phyloP scores from a whole-genome alignment of 2,329 filamentous ascomycete genomes.

The Aurifilum marmelostoma region DNA sequence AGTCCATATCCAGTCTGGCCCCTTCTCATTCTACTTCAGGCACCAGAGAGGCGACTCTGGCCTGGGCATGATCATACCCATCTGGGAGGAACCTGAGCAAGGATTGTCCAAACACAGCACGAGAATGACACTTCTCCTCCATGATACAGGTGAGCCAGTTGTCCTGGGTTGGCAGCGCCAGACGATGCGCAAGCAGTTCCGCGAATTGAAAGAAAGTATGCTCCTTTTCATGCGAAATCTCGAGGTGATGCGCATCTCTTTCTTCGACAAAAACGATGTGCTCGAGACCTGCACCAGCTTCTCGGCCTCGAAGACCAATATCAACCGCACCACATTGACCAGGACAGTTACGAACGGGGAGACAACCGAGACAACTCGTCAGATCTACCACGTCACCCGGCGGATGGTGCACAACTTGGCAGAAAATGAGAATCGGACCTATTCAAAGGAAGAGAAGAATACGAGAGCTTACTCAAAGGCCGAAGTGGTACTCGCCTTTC shows the following conservation, averaged over 20 bases:
- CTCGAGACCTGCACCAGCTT: conserved; percentile 24
- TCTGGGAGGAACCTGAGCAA: conserved; percentile 20
- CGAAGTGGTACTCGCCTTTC: conserved; percentile 51
- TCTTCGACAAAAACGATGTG: conserved; percentile 32
- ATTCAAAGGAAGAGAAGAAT: conserved; percentile 35
- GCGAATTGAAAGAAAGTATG: conserved; percentile 42
- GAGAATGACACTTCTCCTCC: conserved; percentile 25
- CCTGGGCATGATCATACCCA: conserved; percentile 42
- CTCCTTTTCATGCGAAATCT: conserved; percentile 50
- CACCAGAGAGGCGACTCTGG: conserved; percentile 39
- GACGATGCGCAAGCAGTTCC: conserved; percentile 41
- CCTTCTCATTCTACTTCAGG: conserved; percentile 49
- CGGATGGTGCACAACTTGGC: conserved; percentile 12
- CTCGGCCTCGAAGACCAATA: conserved; percentile 22
- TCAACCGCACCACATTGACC: conserved; percentile 32
- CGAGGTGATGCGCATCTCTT: conserved; percentile 36
- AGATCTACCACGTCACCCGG: conserved; percentile 26
- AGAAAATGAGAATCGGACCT: conserved; percentile 33
- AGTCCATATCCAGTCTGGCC: conserved; percentile 44
- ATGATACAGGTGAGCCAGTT: conserved; percentile 17
- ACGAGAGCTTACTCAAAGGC: conserved; percentile 30
- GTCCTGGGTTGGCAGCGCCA: conserved; percentile 22
- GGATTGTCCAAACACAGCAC: conserved; percentile 18
- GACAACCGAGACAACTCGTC: background rate
- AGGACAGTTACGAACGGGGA: background rate